Conservation (phyloP, 495 filamentous ascomycete species). For the Aspergillus mulundensis region DNA sequence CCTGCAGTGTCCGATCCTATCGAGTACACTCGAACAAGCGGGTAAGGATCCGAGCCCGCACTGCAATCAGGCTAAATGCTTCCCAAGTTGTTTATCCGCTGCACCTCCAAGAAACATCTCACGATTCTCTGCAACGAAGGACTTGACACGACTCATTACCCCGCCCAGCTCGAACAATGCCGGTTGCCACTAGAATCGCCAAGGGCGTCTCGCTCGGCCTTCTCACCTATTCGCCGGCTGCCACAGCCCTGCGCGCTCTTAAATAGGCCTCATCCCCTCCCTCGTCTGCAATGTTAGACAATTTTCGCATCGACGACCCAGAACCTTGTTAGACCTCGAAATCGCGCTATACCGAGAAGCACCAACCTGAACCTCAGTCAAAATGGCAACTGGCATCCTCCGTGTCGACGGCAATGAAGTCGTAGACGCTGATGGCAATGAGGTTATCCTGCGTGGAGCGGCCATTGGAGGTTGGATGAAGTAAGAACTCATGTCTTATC, state of each 20-base stretch:
- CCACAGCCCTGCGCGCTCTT: background rate
- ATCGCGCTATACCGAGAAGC: background rate
- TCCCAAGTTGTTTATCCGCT: background rate
- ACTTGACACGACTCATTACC: slow-evolving; percentile 4
- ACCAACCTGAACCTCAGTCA: background rate
- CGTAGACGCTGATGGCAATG: slow-evolving; percentile 42
- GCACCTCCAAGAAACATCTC: background rate
- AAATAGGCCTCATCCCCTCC: background rate
- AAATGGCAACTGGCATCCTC: slow-evolving; percentile 37
- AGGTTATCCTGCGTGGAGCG: slow-evolving; percentile 48
- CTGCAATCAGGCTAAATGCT: background rate
- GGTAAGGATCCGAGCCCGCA: background rate
- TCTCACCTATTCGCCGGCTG: background rate
- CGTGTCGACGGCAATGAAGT: slow-evolving; percentile 42
- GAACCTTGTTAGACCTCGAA: background rate
- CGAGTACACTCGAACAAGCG: no score
- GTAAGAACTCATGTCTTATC: slow-evolving; percentile 15
- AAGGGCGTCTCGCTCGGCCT: background rate
- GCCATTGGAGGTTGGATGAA: slow-evolving; percentile 49
- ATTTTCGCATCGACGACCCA: background rate
- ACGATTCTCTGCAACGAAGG: background rate
- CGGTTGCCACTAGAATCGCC: background rate
- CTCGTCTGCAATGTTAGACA: background rate
- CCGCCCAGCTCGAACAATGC: background rate
- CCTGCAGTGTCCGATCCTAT: no score